These are phyloP conservation scores for Lentinula sp. DNA, from an alignment of 768 basidiomycete species.

Conservation along the genomic window DNA sequence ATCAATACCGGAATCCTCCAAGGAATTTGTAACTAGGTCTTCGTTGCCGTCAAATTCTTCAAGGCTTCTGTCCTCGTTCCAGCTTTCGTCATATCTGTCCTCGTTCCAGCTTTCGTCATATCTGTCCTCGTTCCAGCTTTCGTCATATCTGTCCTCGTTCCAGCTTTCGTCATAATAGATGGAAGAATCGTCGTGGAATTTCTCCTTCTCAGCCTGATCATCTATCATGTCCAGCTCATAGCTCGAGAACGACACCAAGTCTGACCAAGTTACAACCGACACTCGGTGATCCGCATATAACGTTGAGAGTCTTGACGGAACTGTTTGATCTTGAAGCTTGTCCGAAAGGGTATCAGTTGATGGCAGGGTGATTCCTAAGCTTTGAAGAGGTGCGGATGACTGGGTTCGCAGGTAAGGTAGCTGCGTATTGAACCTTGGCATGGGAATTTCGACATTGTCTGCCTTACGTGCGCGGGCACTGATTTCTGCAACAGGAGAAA, in stretches of 20 bases:
- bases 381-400: not conserved
- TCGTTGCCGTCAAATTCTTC: not conserved
- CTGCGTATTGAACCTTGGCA: not conserved
- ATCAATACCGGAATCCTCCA: constrained; percentile 1
- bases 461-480: not conserved
- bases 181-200: not conserved
- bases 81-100: not conserved
- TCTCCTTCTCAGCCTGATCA: not conserved
- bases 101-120: not conserved
- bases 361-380: not conserved
- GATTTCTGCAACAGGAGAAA: not conserved
- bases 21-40: not conserved
- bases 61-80: not conserved
- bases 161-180: not conserved
- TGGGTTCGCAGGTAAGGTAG: not conserved
- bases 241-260: constrained; percentile 5
- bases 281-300: not conserved
- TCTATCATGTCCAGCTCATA: not conserved
- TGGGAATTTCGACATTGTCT: not conserved
- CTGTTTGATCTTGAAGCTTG: not conserved
- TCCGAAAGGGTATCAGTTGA: not conserved
- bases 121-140: not conserved
- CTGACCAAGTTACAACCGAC: constrained; percentile 4
- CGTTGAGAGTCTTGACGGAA: not conserved
- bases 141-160: not conserved